phyloP scores from a whole-genome alignment of 805 yeast genomes.

The Dipodascus albidus region DNA sequence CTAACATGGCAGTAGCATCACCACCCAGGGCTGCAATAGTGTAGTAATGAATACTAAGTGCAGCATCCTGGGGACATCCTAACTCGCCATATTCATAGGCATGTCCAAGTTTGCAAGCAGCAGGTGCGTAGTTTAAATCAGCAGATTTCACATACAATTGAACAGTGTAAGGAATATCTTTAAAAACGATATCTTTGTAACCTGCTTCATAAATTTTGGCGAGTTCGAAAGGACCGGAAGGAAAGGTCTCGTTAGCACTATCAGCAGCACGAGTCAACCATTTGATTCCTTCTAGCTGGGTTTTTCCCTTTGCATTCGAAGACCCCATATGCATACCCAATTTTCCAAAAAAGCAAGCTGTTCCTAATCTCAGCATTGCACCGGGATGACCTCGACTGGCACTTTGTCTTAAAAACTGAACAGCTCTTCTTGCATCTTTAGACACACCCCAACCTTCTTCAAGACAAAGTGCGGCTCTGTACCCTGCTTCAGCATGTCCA shows the following conservation, averaged over 20 bases:
- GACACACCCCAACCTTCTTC: constrained; percentile 92
- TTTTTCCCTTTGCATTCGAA: neutral
- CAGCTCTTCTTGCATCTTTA: constrained; percentile 75
- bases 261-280: constrained; percentile 87
- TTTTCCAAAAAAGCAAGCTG: constrained; percentile 70
- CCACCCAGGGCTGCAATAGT: constrained; percentile 85
- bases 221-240: constrained; percentile 88
- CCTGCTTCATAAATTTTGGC: constrained; percentile 79
- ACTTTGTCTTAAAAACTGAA: constrained; percentile 74
- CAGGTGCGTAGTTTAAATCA: constrained; percentile 70
- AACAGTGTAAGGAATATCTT: constrained; percentile 73
- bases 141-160: constrained; percentile 84
- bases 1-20: constrained; percentile 81
- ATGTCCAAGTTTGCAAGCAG: constrained; percentile 70
- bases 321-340: constrained; percentile 53
- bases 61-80: constrained; percentile 65
- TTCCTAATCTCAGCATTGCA: constrained; percentile 90
- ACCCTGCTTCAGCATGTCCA: constrained; percentile 85
- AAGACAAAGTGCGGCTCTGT: constrained; percentile 80
- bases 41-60: constrained; percentile 82
- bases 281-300: constrained; percentile 57
- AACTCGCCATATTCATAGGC: constrained; percentile 69
- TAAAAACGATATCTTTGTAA: constrained; percentile 74
- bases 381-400: constrained; percentile 89
- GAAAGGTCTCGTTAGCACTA: constrained; percentile 69